These are phyloP conservation scores for Xerocomellus dryophilus DNA, from an alignment of 768 basidiomycete genomes.

Conservation along the genomic window DNA sequence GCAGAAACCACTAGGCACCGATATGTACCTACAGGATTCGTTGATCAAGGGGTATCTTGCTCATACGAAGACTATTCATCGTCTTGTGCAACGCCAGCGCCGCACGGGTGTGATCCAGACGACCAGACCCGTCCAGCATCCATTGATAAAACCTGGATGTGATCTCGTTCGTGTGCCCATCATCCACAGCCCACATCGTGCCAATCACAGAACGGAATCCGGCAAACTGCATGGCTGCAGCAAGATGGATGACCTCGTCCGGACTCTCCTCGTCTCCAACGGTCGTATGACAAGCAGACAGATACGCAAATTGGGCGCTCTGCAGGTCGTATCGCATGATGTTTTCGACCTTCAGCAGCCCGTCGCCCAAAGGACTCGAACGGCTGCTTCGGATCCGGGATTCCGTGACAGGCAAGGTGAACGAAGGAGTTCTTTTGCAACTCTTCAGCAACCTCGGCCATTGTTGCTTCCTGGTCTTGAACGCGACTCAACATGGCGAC, in stretches of 20 bases:
- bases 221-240: neutral
- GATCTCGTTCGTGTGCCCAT: neutral
- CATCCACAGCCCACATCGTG: constrained; percentile 16
- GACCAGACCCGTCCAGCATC: neutral
- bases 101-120: neutral
- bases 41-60: too few species aligned
- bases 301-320: constrained; percentile 10
- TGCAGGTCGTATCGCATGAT: constrained; percentile 7
- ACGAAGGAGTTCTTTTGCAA: neutral
- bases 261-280: neutral
- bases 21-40: too few species aligned
- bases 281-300: constrained; percentile 24
- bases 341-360: neutral
- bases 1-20: too few species aligned
- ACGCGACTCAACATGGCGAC: neutral
- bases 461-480: neutral
- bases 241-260: constrained; percentile 3
- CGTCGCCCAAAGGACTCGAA: constrained; percentile 14
- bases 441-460: neutral
- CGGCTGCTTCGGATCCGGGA: constrained; percentile 6
- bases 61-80: too few species aligned
- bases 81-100: too few species aligned
- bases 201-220: constrained; percentile 13
- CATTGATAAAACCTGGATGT: neutral
- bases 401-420: constrained; percentile 25